Evolutionary conservation across 352 stramenopile species (phyloP).

Genomic region (Blastocystis sp.): DNA sequence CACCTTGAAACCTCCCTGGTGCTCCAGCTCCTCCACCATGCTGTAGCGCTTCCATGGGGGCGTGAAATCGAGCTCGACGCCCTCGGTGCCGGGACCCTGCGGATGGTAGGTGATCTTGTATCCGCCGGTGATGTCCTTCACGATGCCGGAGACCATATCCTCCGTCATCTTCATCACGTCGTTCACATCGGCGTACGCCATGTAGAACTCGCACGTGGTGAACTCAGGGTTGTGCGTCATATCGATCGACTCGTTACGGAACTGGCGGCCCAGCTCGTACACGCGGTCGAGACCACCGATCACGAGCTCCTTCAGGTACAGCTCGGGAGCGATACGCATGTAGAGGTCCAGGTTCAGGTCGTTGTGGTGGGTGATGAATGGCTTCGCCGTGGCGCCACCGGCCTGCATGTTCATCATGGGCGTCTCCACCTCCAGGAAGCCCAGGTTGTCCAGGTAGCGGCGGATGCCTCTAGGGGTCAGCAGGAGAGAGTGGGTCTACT

Average conservation of each 20-base stretch:
- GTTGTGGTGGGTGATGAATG: conserved; percentile 93
- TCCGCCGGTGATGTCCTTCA: conserved; percentile 86
- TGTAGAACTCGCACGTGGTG: conserved; percentile 96
- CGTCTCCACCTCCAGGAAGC: conserved; percentile 87
- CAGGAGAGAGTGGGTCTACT: background rate
- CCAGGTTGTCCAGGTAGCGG: conserved; percentile 72
- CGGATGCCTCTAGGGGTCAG: conserved; percentile 62
- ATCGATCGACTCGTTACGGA: conserved; percentile 93
- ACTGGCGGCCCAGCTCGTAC: conserved; percentile 94
- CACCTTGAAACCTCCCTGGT: conserved; percentile 72
- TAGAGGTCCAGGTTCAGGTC: conserved; percentile 87
- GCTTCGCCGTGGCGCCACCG: conserved; percentile 85
- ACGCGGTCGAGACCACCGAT: conserved; percentile 90
- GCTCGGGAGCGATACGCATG: conserved; percentile 82
- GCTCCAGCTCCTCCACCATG: conserved; percentile 86
- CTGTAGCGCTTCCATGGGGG: conserved; percentile 88
- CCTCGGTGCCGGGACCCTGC: conserved; percentile 62
- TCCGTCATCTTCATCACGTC: conserved; percentile 93
- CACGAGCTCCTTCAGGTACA: conserved; percentile 88
- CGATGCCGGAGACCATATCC: conserved; percentile 87
- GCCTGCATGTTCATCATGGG: conserved; percentile 95
- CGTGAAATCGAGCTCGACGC: conserved; percentile 89
- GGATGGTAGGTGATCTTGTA: conserved; percentile 86
- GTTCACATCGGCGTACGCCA: conserved; percentile 95
- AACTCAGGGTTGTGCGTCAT: conserved; percentile 97